A percentile compares a stretch with the other conserved stretches of the same genome.
Conservation (phyloP, 2,329 filamentous ascomycete species). For the Fusarium setosum region DNA sequence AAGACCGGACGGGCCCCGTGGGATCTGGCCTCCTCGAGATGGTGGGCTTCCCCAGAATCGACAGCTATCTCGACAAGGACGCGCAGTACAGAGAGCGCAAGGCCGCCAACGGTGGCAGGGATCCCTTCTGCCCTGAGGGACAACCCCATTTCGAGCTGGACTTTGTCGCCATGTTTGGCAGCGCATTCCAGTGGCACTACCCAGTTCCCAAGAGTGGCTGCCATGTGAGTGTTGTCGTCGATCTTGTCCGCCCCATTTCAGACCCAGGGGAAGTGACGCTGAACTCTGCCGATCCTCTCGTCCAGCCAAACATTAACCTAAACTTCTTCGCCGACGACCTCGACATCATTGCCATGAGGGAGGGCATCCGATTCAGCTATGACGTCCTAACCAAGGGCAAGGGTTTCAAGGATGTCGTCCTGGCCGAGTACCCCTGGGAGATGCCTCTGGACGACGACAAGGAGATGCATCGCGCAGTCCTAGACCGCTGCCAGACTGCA, state of each 20-base stretch:
- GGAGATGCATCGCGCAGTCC: slow-evolving; percentile 65
- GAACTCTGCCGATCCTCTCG: slow-evolving; percentile 65
- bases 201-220: slow-evolving; percentile 55
- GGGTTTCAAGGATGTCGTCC: slow-evolving; percentile 65
- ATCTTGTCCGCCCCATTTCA: slow-evolving; percentile 55
- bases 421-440: slow-evolving; percentile 67
- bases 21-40: slow-evolving; percentile 59
- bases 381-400: slow-evolving; percentile 68
- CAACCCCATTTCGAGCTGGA: slow-evolving; percentile 73
- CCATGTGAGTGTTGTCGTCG: slow-evolving; percentile 67
- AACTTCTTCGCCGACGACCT: slow-evolving; percentile 69
- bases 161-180: slow-evolving; percentile 68
- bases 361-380: slow-evolving; percentile 66
- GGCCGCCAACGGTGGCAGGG: slow-evolving; percentile 54
- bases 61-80: slow-evolving; percentile 61
- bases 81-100: slow-evolving; percentile 58
- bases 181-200: slow-evolving; percentile 61
- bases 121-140: slow-evolving; percentile 66
- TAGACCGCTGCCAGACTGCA: slow-evolving; percentile 69
- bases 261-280: slow-evolving; percentile 65
- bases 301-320: slow-evolving; percentile 68
- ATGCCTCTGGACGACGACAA: slow-evolving; percentile 68
- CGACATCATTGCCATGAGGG: slow-evolving; percentile 67
- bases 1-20: slow-evolving; percentile 51
- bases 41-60: slow-evolving; percentile 67